Conservation (phyloP, 495 filamentous ascomycete genomes). For the Tetracladium setigerum region DNA sequence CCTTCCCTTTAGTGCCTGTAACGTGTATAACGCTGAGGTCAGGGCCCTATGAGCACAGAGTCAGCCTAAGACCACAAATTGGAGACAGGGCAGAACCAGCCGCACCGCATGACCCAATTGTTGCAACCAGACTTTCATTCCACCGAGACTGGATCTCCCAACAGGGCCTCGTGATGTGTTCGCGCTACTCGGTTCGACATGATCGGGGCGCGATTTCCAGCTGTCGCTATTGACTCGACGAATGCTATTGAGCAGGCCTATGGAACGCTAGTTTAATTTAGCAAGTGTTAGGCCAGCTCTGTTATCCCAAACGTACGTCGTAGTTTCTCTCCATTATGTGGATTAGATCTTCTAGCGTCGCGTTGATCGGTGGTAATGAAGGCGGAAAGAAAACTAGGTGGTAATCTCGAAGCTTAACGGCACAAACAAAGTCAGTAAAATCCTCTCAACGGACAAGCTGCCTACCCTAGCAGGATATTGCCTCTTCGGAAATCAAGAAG, state of each 20-base stretch:
- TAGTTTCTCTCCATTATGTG: slow-evolving; percentile 10
- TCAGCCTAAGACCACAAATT: slow-evolving; percentile 51
- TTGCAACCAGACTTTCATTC: slow-evolving; percentile 1
- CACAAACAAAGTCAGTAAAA: slow-evolving; percentile 1
- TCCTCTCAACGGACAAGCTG: background rate
- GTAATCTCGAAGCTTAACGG: too few species aligned
- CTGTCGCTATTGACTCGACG: background rate
- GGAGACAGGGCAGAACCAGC: too few species aligned
- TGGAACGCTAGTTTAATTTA: slow-evolving; percentile 2
- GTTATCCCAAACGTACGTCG: background rate
- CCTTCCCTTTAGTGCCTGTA: slow-evolving; percentile 90
- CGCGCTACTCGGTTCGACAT: background rate
- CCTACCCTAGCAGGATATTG: background rate
- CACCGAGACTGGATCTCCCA: background rate
- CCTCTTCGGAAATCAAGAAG: background rate
- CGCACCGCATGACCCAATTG: slow-evolving; percentile 2
- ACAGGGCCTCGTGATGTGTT: background rate
- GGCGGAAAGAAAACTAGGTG: too few species aligned
- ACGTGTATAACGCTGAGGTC: slow-evolving; percentile 70
- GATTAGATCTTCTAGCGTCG: too few species aligned
- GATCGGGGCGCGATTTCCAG: background rate
- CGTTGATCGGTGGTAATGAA: too few species aligned
- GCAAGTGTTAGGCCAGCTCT: background rate
- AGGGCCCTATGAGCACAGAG: slow-evolving; percentile 70
- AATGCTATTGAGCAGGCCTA: slow-evolving; percentile 3